A percentile compares a stretch with the other conserved stretches of the same genome.
Evolutionary conservation across 495 filamentous ascomycete species (phyloP).

Genomic region (Penicillium crystallinum): DNA sequence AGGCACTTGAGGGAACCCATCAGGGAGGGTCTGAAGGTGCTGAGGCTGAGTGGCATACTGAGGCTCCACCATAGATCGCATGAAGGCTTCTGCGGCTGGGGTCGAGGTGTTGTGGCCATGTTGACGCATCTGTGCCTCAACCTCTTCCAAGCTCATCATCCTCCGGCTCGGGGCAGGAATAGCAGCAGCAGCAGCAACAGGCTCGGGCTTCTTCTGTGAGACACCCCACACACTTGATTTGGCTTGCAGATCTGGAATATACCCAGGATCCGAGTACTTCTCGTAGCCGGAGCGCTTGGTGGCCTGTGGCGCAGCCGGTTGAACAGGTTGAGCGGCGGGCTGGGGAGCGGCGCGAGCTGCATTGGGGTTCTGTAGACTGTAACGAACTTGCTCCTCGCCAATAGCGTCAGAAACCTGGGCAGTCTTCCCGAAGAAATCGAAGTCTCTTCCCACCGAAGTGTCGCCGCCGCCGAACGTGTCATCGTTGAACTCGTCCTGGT

Average conservation of each 20-base stretch:
- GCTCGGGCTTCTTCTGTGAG: slow-evolving; percentile 52
- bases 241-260: slow-evolving; percentile 80
- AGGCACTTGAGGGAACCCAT: slow-evolving; percentile 34
- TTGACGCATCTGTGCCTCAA: slow-evolving; percentile 85
- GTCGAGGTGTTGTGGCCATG: slow-evolving; percentile 49
- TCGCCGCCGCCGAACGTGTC: slow-evolving; percentile 79
- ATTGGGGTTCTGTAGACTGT: slow-evolving; percentile 57
- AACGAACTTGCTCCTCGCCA: slow-evolving; percentile 83
- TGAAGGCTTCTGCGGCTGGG: slow-evolving; percentile 34
- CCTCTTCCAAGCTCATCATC: slow-evolving; percentile 95
- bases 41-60: slow-evolving; percentile 38
- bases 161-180: slow-evolving; percentile 38
- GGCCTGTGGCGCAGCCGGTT: slow-evolving; percentile 24
- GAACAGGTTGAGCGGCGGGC: slow-evolving; percentile 18
- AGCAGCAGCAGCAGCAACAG: slow-evolving; percentile 13
- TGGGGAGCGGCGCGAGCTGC: slow-evolving; percentile 34
- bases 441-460: slow-evolving; percentile 73
- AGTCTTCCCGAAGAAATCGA: slow-evolving; percentile 93
- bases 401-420: slow-evolving; percentile 79
- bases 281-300: slow-evolving; percentile 76
- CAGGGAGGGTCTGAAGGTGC: slow-evolving; percentile 36
- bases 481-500: slow-evolving; percentile 92
- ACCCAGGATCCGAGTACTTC: slow-evolving; percentile 70
- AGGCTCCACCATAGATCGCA: slow-evolving; percentile 27
- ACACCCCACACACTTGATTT: slow-evolving; percentile 92